Conservation (phyloP, 352 stramenopile species). For the Plasmopara halstedii region DNA sequence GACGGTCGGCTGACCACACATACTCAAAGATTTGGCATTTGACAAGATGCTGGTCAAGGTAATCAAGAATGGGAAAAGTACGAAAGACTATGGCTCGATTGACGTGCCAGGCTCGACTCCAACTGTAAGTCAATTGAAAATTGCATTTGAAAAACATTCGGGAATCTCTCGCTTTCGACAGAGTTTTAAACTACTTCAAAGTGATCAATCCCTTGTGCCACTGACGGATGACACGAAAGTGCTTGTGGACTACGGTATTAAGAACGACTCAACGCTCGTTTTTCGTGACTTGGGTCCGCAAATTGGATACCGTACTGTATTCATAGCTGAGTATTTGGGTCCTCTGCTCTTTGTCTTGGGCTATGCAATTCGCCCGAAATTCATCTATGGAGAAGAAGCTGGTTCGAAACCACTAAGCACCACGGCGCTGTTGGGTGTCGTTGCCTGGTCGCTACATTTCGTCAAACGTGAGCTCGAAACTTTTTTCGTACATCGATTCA, state of each 20-base stretch:
- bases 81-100: conserved; percentile 49
- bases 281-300: conserved; percentile 82
- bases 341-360: conserved; percentile 80
- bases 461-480: conserved; percentile 84
- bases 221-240: conserved; percentile 55
- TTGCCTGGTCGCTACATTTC: conserved; percentile 76
- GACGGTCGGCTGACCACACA: too few species aligned
- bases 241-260: conserved; percentile 49
- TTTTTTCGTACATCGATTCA: conserved; percentile 87
- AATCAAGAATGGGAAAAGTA: conserved; percentile 37
- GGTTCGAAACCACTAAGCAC: conserved; percentile 26
- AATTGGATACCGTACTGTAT: conserved; percentile 86
- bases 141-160: conserved; percentile 40
- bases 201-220: conserved; percentile 16
- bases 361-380: conserved; percentile 55
- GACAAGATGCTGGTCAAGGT: conserved; percentile 56
- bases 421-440: conserved; percentile 48
- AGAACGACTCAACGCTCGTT: conserved; percentile 37
- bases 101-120: conserved; percentile 23
- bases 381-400: conserved; percentile 61
- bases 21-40: too few species aligned
- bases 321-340: conserved; percentile 81
- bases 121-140: conserved; percentile 48
- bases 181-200: conserved; percentile 44
- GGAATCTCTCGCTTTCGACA: conserved; percentile 52